phyloP scores from a whole-genome alignment of 441 rosid species.

The Adansonia madagascariensis region DNA sequence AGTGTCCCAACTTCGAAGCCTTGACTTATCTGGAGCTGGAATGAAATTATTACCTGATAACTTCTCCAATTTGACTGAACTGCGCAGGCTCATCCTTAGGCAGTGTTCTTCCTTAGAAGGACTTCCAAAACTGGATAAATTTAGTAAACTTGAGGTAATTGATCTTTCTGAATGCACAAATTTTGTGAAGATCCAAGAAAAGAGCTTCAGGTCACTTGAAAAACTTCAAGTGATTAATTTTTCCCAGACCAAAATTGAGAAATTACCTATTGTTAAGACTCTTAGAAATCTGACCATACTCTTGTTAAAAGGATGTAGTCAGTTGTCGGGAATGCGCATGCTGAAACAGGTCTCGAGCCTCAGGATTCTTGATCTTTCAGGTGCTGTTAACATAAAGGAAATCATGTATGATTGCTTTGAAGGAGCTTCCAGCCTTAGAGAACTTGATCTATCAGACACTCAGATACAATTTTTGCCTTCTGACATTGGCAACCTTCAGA shows the following conservation, averaged over 20 bases:
- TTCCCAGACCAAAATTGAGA: slow-evolving; percentile 40
- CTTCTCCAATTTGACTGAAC: slow-evolving; percentile 34
- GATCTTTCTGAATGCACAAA: slow-evolving; percentile 52
- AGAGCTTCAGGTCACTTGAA: slow-evolving; percentile 35
- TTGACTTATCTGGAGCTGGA: slow-evolving; percentile 49
- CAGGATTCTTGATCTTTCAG: slow-evolving; percentile 58
- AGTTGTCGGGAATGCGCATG: slow-evolving; percentile 39
- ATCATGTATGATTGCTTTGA: slow-evolving; percentile 42
- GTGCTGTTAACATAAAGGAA: slow-evolving; percentile 31
- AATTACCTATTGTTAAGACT: slow-evolving; percentile 41
- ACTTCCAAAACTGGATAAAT: slow-evolving; percentile 39
- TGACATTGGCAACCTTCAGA: not conserved
- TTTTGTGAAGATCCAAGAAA: slow-evolving; percentile 36
- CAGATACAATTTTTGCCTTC: slow-evolving; percentile 38
- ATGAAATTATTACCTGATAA: slow-evolving; percentile 39
- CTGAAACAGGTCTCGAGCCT: slow-evolving; percentile 43
- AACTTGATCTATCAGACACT: slow-evolving; percentile 48
- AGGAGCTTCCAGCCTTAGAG: slow-evolving; percentile 35
- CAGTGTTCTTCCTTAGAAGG: slow-evolving; percentile 43
- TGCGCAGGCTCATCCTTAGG: slow-evolving; percentile 59
- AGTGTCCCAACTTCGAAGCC: slow-evolving; percentile 44
- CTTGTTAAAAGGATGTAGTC: slow-evolving; percentile 41
- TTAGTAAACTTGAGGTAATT: slow-evolving; percentile 51
- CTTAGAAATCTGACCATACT: slow-evolving; percentile 36
- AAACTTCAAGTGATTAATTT: slow-evolving; percentile 48